Percentiles rank a stretch among this genome's conserved stretches.
phyloP scores from a whole-genome alignment of 2,329 filamentous ascomycete genomes.

The Myriosclerotinia duriaeana region DNA sequence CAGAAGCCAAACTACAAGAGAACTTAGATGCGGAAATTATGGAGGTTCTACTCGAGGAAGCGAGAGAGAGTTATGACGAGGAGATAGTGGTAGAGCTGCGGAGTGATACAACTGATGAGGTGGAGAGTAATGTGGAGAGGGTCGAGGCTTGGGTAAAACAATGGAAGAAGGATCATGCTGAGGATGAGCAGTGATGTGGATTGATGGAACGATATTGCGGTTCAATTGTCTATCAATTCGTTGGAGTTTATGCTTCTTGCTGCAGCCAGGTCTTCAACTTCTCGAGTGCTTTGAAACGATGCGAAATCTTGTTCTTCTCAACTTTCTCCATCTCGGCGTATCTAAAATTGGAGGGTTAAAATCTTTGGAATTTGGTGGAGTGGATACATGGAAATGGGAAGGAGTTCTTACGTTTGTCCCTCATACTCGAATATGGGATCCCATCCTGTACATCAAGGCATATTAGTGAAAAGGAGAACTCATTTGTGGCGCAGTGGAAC shows the following conservation, averaged over 20 bases:
- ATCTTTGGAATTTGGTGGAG: neutral
- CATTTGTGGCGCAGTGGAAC: slow-evolving; percentile 37
- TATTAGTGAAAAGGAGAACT: slow-evolving; percentile 14
- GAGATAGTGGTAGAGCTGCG: slow-evolving; percentile 85
- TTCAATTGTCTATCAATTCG: slow-evolving; percentile 23
- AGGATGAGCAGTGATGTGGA: slow-evolving; percentile 26
- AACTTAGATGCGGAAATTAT: slow-evolving; percentile 98
- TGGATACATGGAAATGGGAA: slow-evolving; percentile 23
- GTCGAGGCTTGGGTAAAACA: slow-evolving; percentile 78
- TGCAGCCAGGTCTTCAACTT: slow-evolving; percentile 80
- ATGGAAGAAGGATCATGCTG: slow-evolving; percentile 70
- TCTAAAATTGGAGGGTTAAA: slow-evolving; percentile 43
- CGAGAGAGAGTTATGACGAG: slow-evolving; percentile 79
- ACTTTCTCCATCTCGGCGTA: slow-evolving; percentile 92
- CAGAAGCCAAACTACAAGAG: slow-evolving; percentile 85
- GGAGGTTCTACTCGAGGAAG: slow-evolving; percentile 89
- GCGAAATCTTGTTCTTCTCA: slow-evolving; percentile 89
- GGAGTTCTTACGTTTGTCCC: slow-evolving; percentile 62
- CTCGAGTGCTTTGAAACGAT: slow-evolving; percentile 80
- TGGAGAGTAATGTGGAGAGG: slow-evolving; percentile 84
- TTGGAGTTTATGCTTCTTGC: slow-evolving; percentile 30
- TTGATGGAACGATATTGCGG: neutral
- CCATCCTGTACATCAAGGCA: slow-evolving; percentile 66
- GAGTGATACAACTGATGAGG: slow-evolving; percentile 79
- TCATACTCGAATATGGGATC: slow-evolving; percentile 95